Evolutionary conservation across 345 rosid species (phyloP), one percentile per base, ranked within the genome.

Genomic region (Luvunga scandens): DNA sequence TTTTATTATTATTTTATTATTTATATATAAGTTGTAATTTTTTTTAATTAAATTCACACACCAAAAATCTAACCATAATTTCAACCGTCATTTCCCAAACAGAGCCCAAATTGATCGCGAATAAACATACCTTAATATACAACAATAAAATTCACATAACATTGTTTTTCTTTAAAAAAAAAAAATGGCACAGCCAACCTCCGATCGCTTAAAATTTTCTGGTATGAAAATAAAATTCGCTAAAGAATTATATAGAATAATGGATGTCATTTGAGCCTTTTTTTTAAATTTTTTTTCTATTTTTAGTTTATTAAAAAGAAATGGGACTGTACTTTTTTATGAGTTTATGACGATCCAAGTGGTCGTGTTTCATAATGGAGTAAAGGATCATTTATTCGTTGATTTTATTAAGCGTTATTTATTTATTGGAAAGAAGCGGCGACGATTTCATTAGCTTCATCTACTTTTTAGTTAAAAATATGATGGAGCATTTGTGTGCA

Each of bases 161-260:
- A 21, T 59, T 74, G 66, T 34, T 66, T 28, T 42, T 45, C 50
- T 45, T 13, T 12, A 12, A 12, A 45, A 45, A 42, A 39, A 39
- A 36, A 33, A 57, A 68, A 79, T 69, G 81, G 76, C 83, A 25
- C 80, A 53, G 45, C 75, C 71, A 50, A 67, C 16, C 64, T 57
- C 80, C 63, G 82, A 81, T 84, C 85, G 84, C 27, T 82, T 84
- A 36, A 34, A 72, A 22, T 80, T 70, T 50, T 19, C 84, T 75
- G 85, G 87, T 82, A 78, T 62, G 81, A 48, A 4, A 42, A 19
- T 67, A 18, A 45, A 45, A 13, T 45, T 45, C 18, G 61, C 61
- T 21, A 56, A 7, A 56, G 25, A 59, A 59, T 59, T 22, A 22
- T 9, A 24, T 22, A 9, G 10, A 59, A n/a, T n/a, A 59, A 24